Percentiles rank a stretch among this genome's conserved stretches.
These are phyloP conservation scores for Jatropha multifida DNA, from an alignment of 441 rosid species.

Conservation along the genomic window DNA sequence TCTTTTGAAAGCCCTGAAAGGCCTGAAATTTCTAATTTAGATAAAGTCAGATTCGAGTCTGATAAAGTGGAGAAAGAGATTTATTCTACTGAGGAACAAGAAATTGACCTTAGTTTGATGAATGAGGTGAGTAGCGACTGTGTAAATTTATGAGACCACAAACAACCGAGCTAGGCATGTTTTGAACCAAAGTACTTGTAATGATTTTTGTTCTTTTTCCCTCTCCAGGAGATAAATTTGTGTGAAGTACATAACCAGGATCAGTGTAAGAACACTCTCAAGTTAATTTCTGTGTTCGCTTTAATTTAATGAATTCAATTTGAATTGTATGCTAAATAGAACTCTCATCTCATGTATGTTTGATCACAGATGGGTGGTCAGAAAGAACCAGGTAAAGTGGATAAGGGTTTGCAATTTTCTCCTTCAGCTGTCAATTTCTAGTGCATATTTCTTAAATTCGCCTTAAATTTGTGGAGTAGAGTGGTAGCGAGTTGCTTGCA, in stretches of 20 bases:
- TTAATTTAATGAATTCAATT: slow-evolving; percentile 10
- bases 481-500: slow-evolving; percentile 47
- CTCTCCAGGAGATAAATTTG: slow-evolving; percentile 41
- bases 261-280: slow-evolving; percentile 42
- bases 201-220: slow-evolving; percentile 11
- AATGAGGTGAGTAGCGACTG: slow-evolving; percentile 40
- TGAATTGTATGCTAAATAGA: neutral
- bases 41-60: slow-evolving; percentile 24
- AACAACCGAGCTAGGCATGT: slow-evolving; percentile 1
- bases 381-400: slow-evolving; percentile 58
- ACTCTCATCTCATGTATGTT: slow-evolving; percentile 19
- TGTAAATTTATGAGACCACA: neutral
- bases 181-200: neutral
- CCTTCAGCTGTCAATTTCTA: slow-evolving; percentile 4
- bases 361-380: slow-evolving; percentile 60
- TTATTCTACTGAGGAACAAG: slow-evolving; percentile 34
- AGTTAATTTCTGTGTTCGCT: slow-evolving; percentile 17
- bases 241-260: slow-evolving; percentile 39
- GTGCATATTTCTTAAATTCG: slow-evolving; percentile 3
- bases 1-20: slow-evolving; percentile 48
- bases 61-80: slow-evolving; percentile 32
- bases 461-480: slow-evolving; percentile 36
- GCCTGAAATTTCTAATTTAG: slow-evolving; percentile 29
- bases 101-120: slow-evolving; percentile 41
- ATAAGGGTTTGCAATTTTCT: slow-evolving; percentile 11